Conservation (phyloP, 129 eudicot species). For the Lactuca sativa region DNA sequence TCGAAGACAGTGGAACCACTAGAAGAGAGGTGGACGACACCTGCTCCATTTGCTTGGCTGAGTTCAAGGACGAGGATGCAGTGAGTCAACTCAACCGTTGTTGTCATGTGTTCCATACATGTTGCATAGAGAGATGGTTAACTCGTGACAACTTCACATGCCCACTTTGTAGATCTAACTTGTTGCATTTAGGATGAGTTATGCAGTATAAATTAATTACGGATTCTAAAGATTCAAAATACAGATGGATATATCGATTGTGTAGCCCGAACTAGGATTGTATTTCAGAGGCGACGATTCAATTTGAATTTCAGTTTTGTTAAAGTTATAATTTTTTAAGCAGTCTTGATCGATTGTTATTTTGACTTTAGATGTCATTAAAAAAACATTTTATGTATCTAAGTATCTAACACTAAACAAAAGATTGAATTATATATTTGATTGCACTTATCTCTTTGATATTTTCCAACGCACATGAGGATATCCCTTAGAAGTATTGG, state of each 20-base stretch:
- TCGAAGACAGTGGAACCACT: slow-evolving; percentile 2
- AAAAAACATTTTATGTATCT: too few relatives aligned
- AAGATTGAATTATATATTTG: not conserved
- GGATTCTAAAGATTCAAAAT: not conserved
- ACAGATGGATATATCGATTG: not conserved
- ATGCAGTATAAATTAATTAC: not conserved
- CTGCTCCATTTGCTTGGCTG: slow-evolving; percentile 58
- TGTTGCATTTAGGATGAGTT: slow-evolving; percentile 15
- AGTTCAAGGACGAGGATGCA: slow-evolving; percentile 41
- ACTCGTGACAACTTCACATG: slow-evolving; percentile 57
- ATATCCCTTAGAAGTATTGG: too few relatives aligned
- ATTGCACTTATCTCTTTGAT: not conserved
- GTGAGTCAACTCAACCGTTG: slow-evolving; percentile 53
- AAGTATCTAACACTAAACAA: too few relatives aligned
- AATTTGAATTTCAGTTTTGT: not conserved
- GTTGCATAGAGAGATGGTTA: slow-evolving; percentile 54
- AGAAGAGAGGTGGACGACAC: slow-evolving; percentile 28
- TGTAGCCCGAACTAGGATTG: slow-evolving; percentile 11
- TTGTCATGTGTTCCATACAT: slow-evolving; percentile 53
- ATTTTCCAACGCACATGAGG: not conserved
- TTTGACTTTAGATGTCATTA: not conserved
- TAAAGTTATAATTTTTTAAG: not conserved
- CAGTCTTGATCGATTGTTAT: not conserved
- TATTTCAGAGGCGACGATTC: slow-evolving; percentile 18
- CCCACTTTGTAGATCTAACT: slow-evolving; percentile 57